Base-by-base conservation (phyloP, 371 early-diverging fungal species). In the Smittium culicis region DNA sequence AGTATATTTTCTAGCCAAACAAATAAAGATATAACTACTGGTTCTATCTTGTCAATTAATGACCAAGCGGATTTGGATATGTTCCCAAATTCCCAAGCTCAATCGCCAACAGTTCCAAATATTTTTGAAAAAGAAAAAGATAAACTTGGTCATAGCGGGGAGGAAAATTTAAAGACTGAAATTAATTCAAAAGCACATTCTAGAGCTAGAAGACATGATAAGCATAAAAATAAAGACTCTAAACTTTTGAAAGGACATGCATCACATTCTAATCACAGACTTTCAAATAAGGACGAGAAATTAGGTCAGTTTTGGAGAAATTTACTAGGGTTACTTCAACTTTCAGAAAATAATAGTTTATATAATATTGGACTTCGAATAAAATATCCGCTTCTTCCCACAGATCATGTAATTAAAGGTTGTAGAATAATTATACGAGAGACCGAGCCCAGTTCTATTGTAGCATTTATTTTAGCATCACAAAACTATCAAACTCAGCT, bases 381-480 rank as follows among this genome's bases (percentile, higher is more conserved):
- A 59, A 69, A 69, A 35, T 78, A 78, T 28, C 78, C 78, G 34
- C 70, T 78, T 0, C 78, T 80, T 35, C 83, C 88, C 0, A 86
- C 85, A 1, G 92, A 92, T 60, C 96, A 96, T 69, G 79, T 96
- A 0, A 85, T 94, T 69, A 80, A 84, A 0, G 90, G 88, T 56
- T 93, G 92, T 0, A 79, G 80, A 24, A 84, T 94, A 54, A 83
- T 94, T 32, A 86, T 94, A 0, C 81, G 94, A 35, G 95, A 95
- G 74, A 88, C 91, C 55, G 95, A 96, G 71, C 94, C 94, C 1
- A 90, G 89, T 69, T 93, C 94, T 0, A 90, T 96, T 61, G 86
- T 96, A 34, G 92, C 97, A 0, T 88, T 88, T 68, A 85, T 93
- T 5, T 77, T 95, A 34, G 81, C 84, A 79, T 88, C 73, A 33